Evolutionary conservation across 2,329 filamentous ascomycete genomes (phyloP), one percentile per base, ranked within the genome.

Genomic region (Dactylellina haptotyla): DNA sequence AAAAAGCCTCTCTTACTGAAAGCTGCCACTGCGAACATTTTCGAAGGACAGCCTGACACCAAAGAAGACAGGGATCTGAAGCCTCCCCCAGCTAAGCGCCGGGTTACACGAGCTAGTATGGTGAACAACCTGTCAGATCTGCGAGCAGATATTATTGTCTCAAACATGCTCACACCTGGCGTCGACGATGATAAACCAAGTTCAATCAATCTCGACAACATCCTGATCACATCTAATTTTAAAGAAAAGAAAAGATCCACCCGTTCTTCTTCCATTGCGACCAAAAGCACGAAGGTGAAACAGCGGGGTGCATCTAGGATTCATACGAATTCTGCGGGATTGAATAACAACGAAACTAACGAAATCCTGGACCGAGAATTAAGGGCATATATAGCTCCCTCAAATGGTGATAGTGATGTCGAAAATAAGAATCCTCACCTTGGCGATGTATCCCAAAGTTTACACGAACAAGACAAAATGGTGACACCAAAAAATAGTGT

Each of bases 311-410:
- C 46, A 9, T 54, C 54, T 8, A 53, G 65, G n/a, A 12, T 14
- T 4, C 28, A 32, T 23, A 3, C 45, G n/a, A 53, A 41, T 25
- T 34, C 37, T 20, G 28, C 45, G 8, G 25, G 39, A 2, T 30
- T 46, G 0, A 84, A 87, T 62, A 88, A 91, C 72, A 86, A 87
- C 1, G 88, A 90, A 75, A 85, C 91, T 37, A 87, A 91, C 57
- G 85, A 85, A 20, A 87, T 87, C 53, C 82, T 91, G 0, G 85
- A 90, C 77, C 87, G 86, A 1, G 89, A 90, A 66, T 83, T 91
- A 8, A 86, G 89, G 45, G 82, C 84, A 28, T 84, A 0, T 78
- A 85, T 25, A 84, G 83, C 1, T 10, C 16, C 0, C 1, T 4
- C 8, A 1, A 23, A 30, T 18, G 12, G 5, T 9, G 23, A 39